A percentile compares a stretch with the other conserved stretches of the same genome.
Conservation (phyloP, 2,329 filamentous ascomycete species). For the Exophiala dermatitidis region DNA sequence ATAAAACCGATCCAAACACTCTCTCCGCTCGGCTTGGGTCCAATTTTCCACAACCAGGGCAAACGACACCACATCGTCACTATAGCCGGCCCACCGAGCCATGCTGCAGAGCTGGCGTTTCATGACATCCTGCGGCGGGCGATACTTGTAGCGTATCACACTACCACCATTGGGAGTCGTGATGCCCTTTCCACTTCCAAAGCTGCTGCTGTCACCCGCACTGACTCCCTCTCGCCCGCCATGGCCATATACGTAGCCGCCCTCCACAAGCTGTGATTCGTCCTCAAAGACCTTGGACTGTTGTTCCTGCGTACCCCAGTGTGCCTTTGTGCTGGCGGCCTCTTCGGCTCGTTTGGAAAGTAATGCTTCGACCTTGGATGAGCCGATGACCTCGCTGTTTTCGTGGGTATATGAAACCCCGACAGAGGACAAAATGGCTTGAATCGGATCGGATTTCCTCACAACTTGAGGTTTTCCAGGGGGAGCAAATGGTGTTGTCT, state of each 20-base stretch:
- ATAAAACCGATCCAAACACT: slow-evolving; percentile 78
- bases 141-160: slow-evolving; percentile 50
- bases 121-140: slow-evolving; percentile 67
- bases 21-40: slow-evolving; percentile 74
- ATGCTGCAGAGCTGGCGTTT: slow-evolving; percentile 84
- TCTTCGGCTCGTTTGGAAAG: slow-evolving; percentile 68
- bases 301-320: slow-evolving; percentile 18
- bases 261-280: slow-evolving; percentile 14
- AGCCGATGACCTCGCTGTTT: slow-evolving; percentile 89
- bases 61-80: slow-evolving; percentile 66
- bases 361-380: slow-evolving; percentile 81
- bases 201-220: slow-evolving; percentile 1
- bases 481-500: slow-evolving; percentile 28
- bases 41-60: slow-evolving; percentile 83
- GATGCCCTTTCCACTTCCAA: neutral
- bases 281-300: slow-evolving; percentile 22
- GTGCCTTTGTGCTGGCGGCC: slow-evolving; percentile 17
- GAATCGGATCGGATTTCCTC: slow-evolving; percentile 61
- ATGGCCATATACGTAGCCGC: neutral
- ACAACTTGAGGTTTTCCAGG: slow-evolving; percentile 27
- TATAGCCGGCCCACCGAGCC: slow-evolving; percentile 70
- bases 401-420: slow-evolving; percentile 95
- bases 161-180: slow-evolving; percentile 31
- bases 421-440: slow-evolving; percentile 78
- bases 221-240: neutral